A percentile compares a stretch with the other conserved stretches of the same genome.
Conservation (phyloP, 2,329 filamentous ascomycete genomes). For the Colletotrichum sidae region DNA sequence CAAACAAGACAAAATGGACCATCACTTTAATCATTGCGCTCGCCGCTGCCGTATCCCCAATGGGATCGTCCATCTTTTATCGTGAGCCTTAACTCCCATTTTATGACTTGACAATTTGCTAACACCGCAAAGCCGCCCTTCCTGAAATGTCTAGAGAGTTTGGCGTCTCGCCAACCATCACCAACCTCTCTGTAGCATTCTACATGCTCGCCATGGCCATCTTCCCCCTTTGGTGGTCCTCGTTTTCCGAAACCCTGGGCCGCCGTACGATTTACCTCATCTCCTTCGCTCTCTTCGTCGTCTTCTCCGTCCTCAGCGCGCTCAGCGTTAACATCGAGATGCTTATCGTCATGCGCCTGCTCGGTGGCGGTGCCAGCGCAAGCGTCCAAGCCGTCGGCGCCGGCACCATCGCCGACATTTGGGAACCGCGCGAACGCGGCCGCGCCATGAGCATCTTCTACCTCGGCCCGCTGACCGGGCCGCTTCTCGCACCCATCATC, state of each 20-base stretch:
- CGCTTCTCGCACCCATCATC: constrained; percentile 77
- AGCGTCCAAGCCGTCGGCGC: constrained; percentile 87
- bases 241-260: constrained; percentile 79
- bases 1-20: constrained; percentile 82
- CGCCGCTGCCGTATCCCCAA: constrained; percentile 81
- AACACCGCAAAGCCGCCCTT: constrained; percentile 69
- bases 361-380: constrained; percentile 81
- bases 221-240: constrained; percentile 89
- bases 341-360: constrained; percentile 81
- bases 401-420: constrained; percentile 85
- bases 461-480: constrained; percentile 80
- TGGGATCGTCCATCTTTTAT: constrained; percentile 87
- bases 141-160: constrained; percentile 72
- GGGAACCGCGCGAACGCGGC: constrained; percentile 79
- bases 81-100: constrained; percentile 63
- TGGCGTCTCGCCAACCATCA: constrained; percentile 70
- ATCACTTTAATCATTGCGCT: constrained; percentile 83
- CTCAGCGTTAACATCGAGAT: constrained; percentile 77
- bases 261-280: constrained; percentile 82
- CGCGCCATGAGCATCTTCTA: constrained; percentile 87
- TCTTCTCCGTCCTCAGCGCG: constrained; percentile 78
- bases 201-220: constrained; percentile 89
- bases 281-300: constrained; percentile 77
- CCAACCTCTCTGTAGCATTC: constrained; percentile 80
- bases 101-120: neutral